These are phyloP conservation scores for Syzygium grande DNA, from an alignment of 345 rosid genomes.

Conservation along the genomic window DNA sequence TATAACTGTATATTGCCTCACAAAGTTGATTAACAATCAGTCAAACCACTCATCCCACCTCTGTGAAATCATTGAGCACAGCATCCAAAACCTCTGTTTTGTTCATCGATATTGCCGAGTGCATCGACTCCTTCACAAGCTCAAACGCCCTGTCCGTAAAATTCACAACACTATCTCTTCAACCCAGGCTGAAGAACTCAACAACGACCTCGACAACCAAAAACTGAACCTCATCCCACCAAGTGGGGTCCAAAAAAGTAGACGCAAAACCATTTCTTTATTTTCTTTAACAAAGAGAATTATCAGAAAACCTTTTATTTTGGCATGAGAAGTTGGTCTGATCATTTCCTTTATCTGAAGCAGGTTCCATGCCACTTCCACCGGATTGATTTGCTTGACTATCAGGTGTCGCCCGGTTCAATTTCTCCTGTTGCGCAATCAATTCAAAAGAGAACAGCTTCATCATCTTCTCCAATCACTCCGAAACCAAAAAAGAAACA, in stretches of 20 bases:
- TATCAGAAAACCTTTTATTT: constrained; percentile 13
- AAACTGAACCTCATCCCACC: background rate
- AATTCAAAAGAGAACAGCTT: background rate
- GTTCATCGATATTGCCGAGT: constrained; percentile 64
- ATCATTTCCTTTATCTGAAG: constrained; percentile 7
- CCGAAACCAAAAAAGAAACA: background rate
- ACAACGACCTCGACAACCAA: background rate
- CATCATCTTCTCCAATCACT: background rate
- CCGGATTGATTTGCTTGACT: constrained; percentile 19
- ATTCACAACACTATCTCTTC: background rate
- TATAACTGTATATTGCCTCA: background rate
- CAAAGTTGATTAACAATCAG: background rate
- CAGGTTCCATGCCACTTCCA: constrained; percentile 1
- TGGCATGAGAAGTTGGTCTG: constrained; percentile 7
- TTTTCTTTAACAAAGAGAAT: background rate
- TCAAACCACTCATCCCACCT: constrained; percentile 29
- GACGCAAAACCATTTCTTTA: background rate
- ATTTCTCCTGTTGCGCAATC: constrained; percentile 19
- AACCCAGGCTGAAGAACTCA: background rate
- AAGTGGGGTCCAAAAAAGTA: background rate
- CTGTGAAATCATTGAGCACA: constrained; percentile 65
- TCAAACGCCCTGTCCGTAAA: constrained; percentile 42
- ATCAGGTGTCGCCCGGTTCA: constrained; percentile 16
- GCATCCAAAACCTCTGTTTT: constrained; percentile 64
- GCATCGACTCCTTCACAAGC: constrained; percentile 65